phyloP scores from a whole-genome alignment of 495 filamentous ascomycete genomes.

The Jackrogersella minutella region DNA sequence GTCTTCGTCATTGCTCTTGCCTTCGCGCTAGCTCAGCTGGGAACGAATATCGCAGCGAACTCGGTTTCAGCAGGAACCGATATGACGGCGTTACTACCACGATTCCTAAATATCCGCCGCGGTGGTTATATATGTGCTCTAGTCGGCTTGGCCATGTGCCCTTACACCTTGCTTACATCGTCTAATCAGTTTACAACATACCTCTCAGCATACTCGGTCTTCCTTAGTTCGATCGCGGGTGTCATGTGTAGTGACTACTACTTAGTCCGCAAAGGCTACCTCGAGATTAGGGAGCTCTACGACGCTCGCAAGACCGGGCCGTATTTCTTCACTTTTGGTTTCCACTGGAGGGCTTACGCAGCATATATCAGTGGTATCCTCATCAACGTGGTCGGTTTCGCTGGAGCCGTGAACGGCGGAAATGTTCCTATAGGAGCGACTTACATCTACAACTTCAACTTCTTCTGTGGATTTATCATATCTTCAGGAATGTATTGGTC shows the following conservation, averaged over 20 bases:
- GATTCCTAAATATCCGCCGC: conserved; percentile 87
- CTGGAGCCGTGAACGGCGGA: conserved; percentile 73
- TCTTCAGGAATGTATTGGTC: conserved; percentile 71
- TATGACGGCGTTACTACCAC: conserved; percentile 87
- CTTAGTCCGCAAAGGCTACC: conserved; percentile 82
- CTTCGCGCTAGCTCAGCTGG: conserved; percentile 86
- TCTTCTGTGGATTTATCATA: conserved; percentile 84
- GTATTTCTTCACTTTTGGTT: conserved; percentile 77
- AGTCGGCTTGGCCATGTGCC: conserved; percentile 87
- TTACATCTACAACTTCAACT: conserved; percentile 91
- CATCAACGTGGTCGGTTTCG: conserved; percentile 93
- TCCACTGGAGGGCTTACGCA: conserved; percentile 83
- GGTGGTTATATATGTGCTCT: conserved; percentile 89
- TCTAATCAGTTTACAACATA: conserved; percentile 96
- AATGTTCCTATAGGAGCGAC: conserved; percentile 76
- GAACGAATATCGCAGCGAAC: conserved; percentile 94
- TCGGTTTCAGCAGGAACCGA: conserved; percentile 90
- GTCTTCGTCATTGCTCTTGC: conserved; percentile 87
- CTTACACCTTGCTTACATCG: conserved; percentile 79
- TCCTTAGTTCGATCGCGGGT: conserved; percentile 90
- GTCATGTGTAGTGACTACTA: conserved; percentile 94
- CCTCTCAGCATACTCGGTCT: conserved; percentile 93
- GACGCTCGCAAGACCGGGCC: conserved; percentile 69
- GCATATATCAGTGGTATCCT: conserved; percentile 88
- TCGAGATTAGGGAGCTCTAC: conserved; percentile 82